Evolutionary conservation across 129 eudicot genomes (phyloP).

Genomic region (Apium graveolens): DNA sequence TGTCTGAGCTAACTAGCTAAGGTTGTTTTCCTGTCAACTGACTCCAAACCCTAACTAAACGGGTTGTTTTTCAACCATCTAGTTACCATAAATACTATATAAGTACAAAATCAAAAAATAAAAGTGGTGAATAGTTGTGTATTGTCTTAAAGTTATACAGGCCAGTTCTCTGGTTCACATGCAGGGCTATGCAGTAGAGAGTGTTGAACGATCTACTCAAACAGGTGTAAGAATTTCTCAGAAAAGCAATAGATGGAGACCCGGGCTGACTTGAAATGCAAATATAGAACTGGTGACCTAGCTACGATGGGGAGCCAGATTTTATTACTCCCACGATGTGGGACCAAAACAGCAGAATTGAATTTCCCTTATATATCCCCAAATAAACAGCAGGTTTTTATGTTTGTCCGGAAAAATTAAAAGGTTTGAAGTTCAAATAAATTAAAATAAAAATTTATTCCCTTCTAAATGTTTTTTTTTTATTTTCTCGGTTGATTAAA

Average conservation of each 20-base stretch:
- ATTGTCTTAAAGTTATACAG: background rate
- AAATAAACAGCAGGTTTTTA: too few relatives aligned
- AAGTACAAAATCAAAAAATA: background rate
- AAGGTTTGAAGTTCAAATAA: too few relatives aligned
- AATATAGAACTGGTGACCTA: background rate
- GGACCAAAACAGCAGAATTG: background rate
- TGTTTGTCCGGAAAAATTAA: too few relatives aligned
- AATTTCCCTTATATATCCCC: background rate
- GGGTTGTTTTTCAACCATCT: conserved; percentile 1
- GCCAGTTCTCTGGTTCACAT: background rate
- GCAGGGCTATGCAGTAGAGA: conserved; percentile 2
- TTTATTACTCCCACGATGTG: background rate
- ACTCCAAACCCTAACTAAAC: background rate
- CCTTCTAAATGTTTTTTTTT: too few relatives aligned
- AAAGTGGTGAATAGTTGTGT: background rate
- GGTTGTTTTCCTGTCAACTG: background rate
- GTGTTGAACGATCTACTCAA: conserved; percentile 1
- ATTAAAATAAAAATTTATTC: too few relatives aligned
- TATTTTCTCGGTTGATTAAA: too few relatives aligned
- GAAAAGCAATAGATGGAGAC: background rate
- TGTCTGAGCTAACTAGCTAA: background rate
- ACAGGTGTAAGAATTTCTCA: background rate
- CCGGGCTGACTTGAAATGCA: background rate
- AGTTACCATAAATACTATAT: background rate
- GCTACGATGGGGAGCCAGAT: background rate